phyloP scores from a whole-genome alignment of 2,329 filamentous ascomycete genomes.

The Stromatinia cepivora region DNA sequence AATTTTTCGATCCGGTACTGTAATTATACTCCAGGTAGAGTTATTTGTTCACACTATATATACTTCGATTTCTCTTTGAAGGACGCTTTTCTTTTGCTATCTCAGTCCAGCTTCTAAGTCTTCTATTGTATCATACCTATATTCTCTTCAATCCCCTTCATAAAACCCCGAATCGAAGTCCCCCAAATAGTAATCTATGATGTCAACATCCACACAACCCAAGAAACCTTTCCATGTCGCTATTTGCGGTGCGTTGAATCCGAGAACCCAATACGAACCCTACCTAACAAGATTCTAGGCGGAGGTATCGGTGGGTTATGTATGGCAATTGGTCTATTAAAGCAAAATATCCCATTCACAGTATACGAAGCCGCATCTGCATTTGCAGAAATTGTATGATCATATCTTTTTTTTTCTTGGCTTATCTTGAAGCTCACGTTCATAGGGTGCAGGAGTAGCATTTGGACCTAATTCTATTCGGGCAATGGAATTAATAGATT shows the following conservation, averaged over 20 bases:
- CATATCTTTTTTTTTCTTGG: not conserved
- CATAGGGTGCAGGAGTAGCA: slow-evolving; percentile 36
- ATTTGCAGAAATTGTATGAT: slow-evolving; percentile 38
- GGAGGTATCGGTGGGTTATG: slow-evolving; percentile 40
- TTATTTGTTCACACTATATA: not conserved
- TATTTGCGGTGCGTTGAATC: slow-evolving; percentile 32
- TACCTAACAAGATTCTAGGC: slow-evolving; percentile 26
- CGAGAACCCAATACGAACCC: not conserved
- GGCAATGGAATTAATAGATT: slow-evolving; percentile 39
- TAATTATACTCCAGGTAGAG: not conserved
- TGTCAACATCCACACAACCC: slow-evolving; percentile 27
- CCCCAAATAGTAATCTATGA: slow-evolving; percentile 1
- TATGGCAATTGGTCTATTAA: slow-evolving; percentile 38
- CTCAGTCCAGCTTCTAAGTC: not conserved
- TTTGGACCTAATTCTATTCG: slow-evolving; percentile 39
- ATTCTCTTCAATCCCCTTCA: not conserved
- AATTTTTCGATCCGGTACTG: no score
- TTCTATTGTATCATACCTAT: not conserved
- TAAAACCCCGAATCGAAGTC: not conserved
- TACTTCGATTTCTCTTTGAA: not conserved
- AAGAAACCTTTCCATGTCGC: slow-evolving; percentile 39
- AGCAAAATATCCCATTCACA: slow-evolving; percentile 36
- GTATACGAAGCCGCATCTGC: slow-evolving; percentile 38
- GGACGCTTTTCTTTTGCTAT: not conserved
- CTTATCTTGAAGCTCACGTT: not conserved